Base-by-base conservation (phyloP, 306 rosid species). In the Castanopsis chinensis region DNA sequence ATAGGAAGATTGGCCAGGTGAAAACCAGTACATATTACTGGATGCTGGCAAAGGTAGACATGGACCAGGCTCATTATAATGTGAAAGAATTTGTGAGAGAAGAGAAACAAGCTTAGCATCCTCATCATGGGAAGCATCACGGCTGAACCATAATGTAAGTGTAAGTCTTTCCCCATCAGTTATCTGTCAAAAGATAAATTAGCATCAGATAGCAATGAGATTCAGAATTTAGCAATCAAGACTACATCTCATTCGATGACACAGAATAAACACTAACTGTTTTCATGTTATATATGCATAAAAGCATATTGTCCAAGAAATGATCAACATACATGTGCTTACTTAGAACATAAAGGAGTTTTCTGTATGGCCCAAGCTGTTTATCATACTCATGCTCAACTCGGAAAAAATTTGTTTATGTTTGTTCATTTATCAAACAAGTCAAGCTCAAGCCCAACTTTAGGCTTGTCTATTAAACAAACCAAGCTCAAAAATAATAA, bases 121-220 rank as follows among this genome's bases (percentile, higher is more conserved):
- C 88, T 95, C 99, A 30, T 95, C 98, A 83, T 91, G 89, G 79
- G 93, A 83, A 59, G 83, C 83, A 77, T 93, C 97, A 76, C 97
- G 97, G 71, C 85, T 95, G 88, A 93, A 89, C 98, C 99, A 95
- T 78, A 95, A 78, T 73, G 99, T 86, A 75, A 95, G 91, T 4
- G 98, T 93, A 69, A 93, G 94, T 51, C 99, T 93, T 89, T 95
- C 99, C 41, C 99, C 99, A 73, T 79, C 87, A 67, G 81, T 90
- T 76, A 93, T 83, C 99, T 93, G 92, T 71, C 79, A 78, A 78
- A 85, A 54, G 73, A 74, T 57, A 80, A 77, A 51, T 52, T 73
- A 82, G 80, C 45, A 79, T 84, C 78, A 79, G 82, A 73, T 80
- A 63, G 56, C 67, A 54, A 69, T 43, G 79, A 75, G 78, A 54